Base-by-base conservation (phyloP, 2,329 filamentous ascomycete species). In the Triangularia setosa region DNA sequence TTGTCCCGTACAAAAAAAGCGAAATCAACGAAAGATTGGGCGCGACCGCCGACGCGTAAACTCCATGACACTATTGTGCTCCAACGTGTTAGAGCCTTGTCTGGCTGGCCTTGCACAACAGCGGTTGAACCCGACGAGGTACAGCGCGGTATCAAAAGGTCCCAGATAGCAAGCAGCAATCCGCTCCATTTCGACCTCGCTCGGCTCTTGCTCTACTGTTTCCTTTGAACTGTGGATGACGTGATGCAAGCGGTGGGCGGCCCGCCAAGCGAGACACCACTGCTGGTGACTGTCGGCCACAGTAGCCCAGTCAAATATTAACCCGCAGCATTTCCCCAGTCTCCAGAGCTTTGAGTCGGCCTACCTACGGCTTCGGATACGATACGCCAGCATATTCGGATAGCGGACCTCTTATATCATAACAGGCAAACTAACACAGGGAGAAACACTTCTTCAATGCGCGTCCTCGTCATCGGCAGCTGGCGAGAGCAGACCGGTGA, bases 241-340 rank as follows among this genome's bases (percentile, higher is more conserved):
- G 65, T 65, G 58, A 60, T 40, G 48, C 21, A 65, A 58, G 59
- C 14, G 27, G 28, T 61, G 54, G 62, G 25, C 58, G 58, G 62
- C 44, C 44, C 25, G 58, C 21, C 63, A 66, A 65, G 67, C 67
- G 63, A 68, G 58, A 64, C 44, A 52, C 58, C 40, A 48, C 40
- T 48, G 54, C 16, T n/a, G 52, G 12, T 27, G 14, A 65, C 57
- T 48, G 54, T 21, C 23, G 52, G 12, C 44, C 21, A 65, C 57
- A 5, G 40, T n/a, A 48, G 40, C 6, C 40, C 40, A 48, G 40
- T 61, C 27, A 60, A 64, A 63, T 64, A 61, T 65, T 66, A 64
- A 65, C 63, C 59, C 61, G 56, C 58, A 55, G 59, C 30, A 21
- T 28, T 64, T 65, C 60, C 64, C 64, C 63, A 65, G n/a, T 2